These are phyloP conservation scores for Coemansia sp. DNA, from an alignment of 192 early-diverging fungal species.

Conservation along the genomic window DNA sequence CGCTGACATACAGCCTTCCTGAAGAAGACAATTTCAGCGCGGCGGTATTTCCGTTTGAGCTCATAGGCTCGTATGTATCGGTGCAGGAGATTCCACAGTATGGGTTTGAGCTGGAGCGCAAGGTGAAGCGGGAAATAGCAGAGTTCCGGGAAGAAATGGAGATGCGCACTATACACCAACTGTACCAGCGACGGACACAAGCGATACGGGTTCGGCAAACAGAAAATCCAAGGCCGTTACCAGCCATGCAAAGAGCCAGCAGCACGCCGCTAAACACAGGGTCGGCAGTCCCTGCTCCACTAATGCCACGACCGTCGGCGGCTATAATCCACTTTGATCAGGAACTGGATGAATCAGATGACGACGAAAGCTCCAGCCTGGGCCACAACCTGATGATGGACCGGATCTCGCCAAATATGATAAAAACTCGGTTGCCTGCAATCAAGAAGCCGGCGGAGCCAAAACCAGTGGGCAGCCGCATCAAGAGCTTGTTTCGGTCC, in stretches of 20 bases:
- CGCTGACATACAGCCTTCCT: conserved; percentile 26
- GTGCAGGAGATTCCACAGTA: conserved; percentile 49
- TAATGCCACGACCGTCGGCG: conserved; percentile 8
- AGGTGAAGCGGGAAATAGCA: conserved; percentile 31
- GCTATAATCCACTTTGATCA: conserved; percentile 26
- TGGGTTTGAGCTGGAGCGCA: conserved; percentile 37
- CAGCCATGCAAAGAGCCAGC: conserved; percentile 16
- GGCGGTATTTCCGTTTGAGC: conserved; percentile 48
- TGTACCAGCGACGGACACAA: conserved; percentile 38
- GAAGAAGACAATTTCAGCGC: conserved; percentile 40
- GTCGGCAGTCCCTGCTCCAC: background rate
- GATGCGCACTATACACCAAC: conserved; percentile 35
- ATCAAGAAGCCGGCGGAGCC: conserved; percentile 28
- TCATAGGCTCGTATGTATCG: conserved; percentile 32
- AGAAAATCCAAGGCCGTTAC: background rate
- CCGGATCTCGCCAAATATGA: conserved; percentile 18
- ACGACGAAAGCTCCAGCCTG: background rate
- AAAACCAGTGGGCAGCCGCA: conserved; percentile 31
- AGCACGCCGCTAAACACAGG: conserved; percentile 18
- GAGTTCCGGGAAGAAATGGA: conserved; percentile 40
- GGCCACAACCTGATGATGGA: conserved; percentile 1
- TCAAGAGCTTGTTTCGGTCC: conserved; percentile 41
- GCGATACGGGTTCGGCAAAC: background rate
- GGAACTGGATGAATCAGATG: background rate
- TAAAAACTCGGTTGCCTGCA: conserved; percentile 31